Conservation (phyloP, 2,329 filamentous ascomycete species). For the Akanthomyces dipterigenus region DNA sequence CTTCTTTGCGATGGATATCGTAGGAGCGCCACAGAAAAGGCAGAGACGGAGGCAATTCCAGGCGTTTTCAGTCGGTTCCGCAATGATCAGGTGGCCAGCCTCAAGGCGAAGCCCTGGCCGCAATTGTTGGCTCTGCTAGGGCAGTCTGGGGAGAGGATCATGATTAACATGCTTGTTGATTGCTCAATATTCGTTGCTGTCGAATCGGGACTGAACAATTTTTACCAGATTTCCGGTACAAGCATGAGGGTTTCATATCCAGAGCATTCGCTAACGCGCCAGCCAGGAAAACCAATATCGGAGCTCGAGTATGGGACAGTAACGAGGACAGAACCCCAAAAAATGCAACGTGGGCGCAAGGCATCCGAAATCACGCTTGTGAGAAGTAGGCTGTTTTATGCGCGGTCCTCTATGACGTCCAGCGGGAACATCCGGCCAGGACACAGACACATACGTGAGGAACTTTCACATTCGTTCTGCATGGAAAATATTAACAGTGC, state of each 20-base stretch:
- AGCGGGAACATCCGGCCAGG: slow-evolving; percentile 65
- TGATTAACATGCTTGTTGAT: slow-evolving; percentile 70
- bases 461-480: too few species aligned
- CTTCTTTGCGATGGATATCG: slow-evolving; percentile 80
- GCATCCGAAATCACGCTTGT: slow-evolving; percentile 65
- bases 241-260: not conserved
- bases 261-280: not conserved
- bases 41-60: slow-evolving; percentile 44
- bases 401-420: slow-evolving; percentile 62
- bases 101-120: slow-evolving; percentile 71
- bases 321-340: not conserved
- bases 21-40: slow-evolving; percentile 31
- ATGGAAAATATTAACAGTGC: slow-evolving; percentile 14
- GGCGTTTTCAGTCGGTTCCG: slow-evolving; percentile 57
- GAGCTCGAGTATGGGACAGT: slow-evolving; percentile 30
- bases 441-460: slow-evolving; percentile 72
- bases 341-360: slow-evolving; percentile 13
- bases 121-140: slow-evolving; percentile 69
- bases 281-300: slow-evolving; percentile 42
- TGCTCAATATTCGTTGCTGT: slow-evolving; percentile 68
- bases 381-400: slow-evolving; percentile 81
- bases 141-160: slow-evolving; percentile 64
- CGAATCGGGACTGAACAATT: slow-evolving; percentile 54
- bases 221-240: slow-evolving; percentile 72
- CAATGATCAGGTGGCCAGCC: slow-evolving; percentile 61